These are phyloP conservation scores for Amylocarpus encephaloides DNA, from an alignment of 2,329 filamentous ascomycete genomes.

Conservation along the genomic window DNA sequence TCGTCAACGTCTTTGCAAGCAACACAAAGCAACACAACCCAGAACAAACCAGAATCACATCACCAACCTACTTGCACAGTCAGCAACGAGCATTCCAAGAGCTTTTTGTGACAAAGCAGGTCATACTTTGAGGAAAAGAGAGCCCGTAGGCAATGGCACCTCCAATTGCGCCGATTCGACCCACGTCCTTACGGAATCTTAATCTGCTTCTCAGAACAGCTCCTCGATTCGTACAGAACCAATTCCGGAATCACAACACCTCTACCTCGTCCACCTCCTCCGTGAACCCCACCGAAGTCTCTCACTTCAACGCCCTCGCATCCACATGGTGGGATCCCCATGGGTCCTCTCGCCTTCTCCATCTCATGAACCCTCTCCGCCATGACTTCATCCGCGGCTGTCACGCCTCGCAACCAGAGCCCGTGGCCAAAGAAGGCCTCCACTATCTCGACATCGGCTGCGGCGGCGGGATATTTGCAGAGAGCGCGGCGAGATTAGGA, in stretches of 20 bases:
- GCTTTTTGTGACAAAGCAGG: background rate
- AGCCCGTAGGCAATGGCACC: slow-evolving; percentile 5
- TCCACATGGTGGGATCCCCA: slow-evolving; percentile 97
- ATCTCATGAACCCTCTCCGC: slow-evolving; percentile 96
- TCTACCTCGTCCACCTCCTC: slow-evolving; percentile 46
- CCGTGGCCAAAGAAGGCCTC: slow-evolving; percentile 39
- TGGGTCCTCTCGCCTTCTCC: slow-evolving; percentile 83
- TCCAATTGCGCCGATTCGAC: slow-evolving; percentile 16
- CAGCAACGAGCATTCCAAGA: background rate
- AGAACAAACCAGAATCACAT: background rate
- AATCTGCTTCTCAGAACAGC: slow-evolving; percentile 28
- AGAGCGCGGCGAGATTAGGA: slow-evolving; percentile 67
- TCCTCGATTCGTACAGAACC: slow-evolving; percentile 27
- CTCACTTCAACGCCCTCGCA: slow-evolving; percentile 90
- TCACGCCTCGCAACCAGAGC: slow-evolving; percentile 47
- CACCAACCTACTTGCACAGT: background rate
- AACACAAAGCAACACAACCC: background rate
- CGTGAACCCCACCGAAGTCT: slow-evolving; percentile 82
- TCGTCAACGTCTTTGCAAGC: slow-evolving; percentile 1
- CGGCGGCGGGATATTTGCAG: slow-evolving; percentile 93
- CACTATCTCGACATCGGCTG: slow-evolving; percentile 89
- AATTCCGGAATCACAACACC: slow-evolving; percentile 25
- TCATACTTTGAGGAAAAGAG: background rate
- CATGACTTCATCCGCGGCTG: slow-evolving; percentile 85
- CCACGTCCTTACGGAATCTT: slow-evolving; percentile 28